Evolutionary conservation across 768 basidiomycete species (phyloP).

Genomic region (Cubamyces sp.): DNA sequence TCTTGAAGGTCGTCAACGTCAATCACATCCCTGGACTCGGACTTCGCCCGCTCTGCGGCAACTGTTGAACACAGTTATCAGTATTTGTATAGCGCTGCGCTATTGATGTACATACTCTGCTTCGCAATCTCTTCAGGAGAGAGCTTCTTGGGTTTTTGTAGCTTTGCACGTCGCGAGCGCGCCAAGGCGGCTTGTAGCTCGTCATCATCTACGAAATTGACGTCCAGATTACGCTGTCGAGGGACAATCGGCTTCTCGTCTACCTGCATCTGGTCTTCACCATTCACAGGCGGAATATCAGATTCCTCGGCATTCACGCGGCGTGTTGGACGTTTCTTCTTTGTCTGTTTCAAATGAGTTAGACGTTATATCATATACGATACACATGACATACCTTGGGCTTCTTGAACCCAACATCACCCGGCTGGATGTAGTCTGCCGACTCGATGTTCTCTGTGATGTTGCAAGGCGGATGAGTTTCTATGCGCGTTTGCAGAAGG

Average conservation of each 20-base stretch:
- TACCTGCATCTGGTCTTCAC: slow-evolving; percentile 73
- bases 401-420: slow-evolving; percentile 95
- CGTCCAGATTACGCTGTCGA: slow-evolving; percentile 72
- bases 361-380: not conserved
- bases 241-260: slow-evolving; percentile 75
- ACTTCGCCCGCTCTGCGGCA: slow-evolving; percentile 59
- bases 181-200: slow-evolving; percentile 94
- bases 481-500: not conserved
- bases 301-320: slow-evolving; percentile 57
- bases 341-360: slow-evolving; percentile 58
- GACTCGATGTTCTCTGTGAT: slow-evolving; percentile 78
- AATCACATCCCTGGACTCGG: slow-evolving; percentile 48
- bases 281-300: slow-evolving; percentile 46
- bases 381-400: slow-evolving; percentile 62
- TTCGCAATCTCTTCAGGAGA: slow-evolving; percentile 82
- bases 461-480: not conserved
- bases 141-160: slow-evolving; percentile 74
- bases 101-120: slow-evolving; percentile 48
- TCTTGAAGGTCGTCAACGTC: slow-evolving; percentile 52
- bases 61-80: slow-evolving; percentile 47
- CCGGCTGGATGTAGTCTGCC: slow-evolving; percentile 89
- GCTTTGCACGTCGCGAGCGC: slow-evolving; percentile 79
- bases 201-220: slow-evolving; percentile 97
- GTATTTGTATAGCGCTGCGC: not conserved
- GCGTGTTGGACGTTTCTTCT: slow-evolving; percentile 86